These are phyloP conservation scores for Fonsecaea multimorphosa DNA, from an alignment of 2,329 filamentous ascomycete species.

Conservation along the genomic window DNA sequence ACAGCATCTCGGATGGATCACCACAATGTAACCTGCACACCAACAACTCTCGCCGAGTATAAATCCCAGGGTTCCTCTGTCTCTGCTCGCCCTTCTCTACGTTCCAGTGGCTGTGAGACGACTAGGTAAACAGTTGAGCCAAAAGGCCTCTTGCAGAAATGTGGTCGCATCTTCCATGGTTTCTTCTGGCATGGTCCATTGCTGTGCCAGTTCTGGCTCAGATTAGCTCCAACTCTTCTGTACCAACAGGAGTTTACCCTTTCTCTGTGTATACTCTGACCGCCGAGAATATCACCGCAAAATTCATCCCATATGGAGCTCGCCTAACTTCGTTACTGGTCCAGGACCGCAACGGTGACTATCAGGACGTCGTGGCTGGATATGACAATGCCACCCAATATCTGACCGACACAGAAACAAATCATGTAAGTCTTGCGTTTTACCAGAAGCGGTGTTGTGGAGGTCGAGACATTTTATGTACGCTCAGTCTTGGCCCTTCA, in stretches of 20 bases:
- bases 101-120: neutral
- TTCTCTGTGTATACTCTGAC: slow-evolving; percentile 54
- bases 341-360: slow-evolving; percentile 56
- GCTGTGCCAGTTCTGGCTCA: slow-evolving; percentile 30
- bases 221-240: slow-evolving; percentile 27
- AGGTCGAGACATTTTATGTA: neutral
- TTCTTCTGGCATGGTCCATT: slow-evolving; percentile 19
- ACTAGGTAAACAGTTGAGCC: neutral
- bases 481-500: neutral
- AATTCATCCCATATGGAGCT: slow-evolving; percentile 56
- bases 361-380: slow-evolving; percentile 58
- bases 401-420: slow-evolving; percentile 53
- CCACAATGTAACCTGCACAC: slow-evolving; percentile 17
- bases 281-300: slow-evolving; percentile 56
- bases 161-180: slow-evolving; percentile 16
- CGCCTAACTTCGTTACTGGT: slow-evolving; percentile 56
- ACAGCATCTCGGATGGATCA: neutral
- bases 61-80: neutral
- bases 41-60: slow-evolving; percentile 3
- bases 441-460: neutral
- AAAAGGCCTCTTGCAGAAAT: slow-evolving; percentile 7
- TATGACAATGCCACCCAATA: slow-evolving; percentile 57
- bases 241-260: slow-evolving; percentile 36
- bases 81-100: neutral
- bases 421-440: slow-evolving; percentile 28